Evolutionary conservation across 1,139 yeast genomes (phyloP).

Genomic region (Scheffersomyces stambukii): DNA sequence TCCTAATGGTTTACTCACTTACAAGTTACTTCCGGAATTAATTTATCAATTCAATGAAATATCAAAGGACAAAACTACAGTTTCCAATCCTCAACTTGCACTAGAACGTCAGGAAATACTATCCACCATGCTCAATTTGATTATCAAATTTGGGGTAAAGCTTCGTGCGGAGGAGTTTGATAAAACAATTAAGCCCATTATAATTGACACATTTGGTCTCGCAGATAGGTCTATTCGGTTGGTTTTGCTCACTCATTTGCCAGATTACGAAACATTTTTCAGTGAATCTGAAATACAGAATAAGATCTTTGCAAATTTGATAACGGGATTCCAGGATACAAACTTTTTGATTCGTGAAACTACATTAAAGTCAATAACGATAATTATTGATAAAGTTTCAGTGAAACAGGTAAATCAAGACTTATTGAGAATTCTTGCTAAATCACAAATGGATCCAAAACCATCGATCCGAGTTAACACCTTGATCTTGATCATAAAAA

Average conservation of each 20-base stretch:
- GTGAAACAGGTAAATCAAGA: slow-evolving; percentile 88
- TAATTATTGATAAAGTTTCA: slow-evolving; percentile 61
- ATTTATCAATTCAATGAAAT: slow-evolving; percentile 30
- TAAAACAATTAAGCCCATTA: slow-evolving; percentile 54
- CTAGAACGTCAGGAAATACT: slow-evolving; percentile 35
- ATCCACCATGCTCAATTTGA: slow-evolving; percentile 42
- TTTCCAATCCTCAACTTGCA: no score
- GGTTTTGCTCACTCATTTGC: slow-evolving; percentile 60
- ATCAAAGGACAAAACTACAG: slow-evolving; percentile 18
- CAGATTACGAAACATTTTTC: slow-evolving; percentile 49
- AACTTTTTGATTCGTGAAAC: slow-evolving; percentile 77
- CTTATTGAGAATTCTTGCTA: slow-evolving; percentile 73
- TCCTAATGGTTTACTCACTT: slow-evolving; percentile 61
- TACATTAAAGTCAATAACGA: slow-evolving; percentile 67
- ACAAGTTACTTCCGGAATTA: slow-evolving; percentile 66
- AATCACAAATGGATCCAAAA: slow-evolving; percentile 80
- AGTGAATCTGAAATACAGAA: slow-evolving; percentile 63
- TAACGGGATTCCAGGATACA: slow-evolving; percentile 82
- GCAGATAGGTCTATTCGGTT: slow-evolving; percentile 77
- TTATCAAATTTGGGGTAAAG: slow-evolving; percentile 42
- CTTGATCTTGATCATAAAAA: slow-evolving; percentile 66
- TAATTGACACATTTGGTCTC: slow-evolving; percentile 58
- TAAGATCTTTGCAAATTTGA: slow-evolving; percentile 61
- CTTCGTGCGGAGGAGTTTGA: slow-evolving; percentile 38
- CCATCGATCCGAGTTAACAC: slow-evolving; percentile 87